phyloP scores from a whole-genome alignment of 2,329 filamentous ascomycete species.

The Aspergillus felis region DNA sequence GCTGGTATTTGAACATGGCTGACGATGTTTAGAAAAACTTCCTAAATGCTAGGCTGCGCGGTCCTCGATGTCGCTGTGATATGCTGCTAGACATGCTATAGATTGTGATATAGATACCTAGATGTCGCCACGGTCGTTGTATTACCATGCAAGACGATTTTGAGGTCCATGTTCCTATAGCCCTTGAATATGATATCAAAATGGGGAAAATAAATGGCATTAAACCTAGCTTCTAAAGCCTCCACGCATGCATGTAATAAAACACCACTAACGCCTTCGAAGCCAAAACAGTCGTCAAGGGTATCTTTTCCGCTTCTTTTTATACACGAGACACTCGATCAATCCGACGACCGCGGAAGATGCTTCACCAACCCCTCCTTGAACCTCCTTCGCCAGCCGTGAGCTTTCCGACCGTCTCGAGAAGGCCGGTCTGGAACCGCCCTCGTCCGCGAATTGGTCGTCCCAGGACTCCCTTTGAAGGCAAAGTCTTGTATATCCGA shows the following conservation, averaged over 20 bases:
- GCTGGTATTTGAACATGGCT: neutral
- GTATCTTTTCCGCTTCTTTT: neutral
- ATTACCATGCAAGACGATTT: neutral
- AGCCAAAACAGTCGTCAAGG: neutral
- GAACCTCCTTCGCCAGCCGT: neutral
- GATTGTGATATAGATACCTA: too few species aligned
- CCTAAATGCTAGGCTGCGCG: neutral
- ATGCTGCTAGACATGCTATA: too few species aligned
- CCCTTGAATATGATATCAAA: neutral
- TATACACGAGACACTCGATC: neutral
- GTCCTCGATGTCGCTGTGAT: too few species aligned
- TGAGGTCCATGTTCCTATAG: neutral
- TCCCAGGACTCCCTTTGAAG: neutral
- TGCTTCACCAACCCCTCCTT: neutral
- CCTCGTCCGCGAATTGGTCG: neutral
- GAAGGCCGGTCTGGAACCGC: neutral
- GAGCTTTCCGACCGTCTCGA: neutral
- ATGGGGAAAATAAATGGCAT: neutral
- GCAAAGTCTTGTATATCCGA: neutral
- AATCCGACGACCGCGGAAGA: neutral
- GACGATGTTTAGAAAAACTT: neutral
- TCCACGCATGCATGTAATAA: too few species aligned
- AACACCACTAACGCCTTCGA: too few species aligned
- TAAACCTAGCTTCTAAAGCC: neutral
- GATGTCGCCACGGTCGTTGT: neutral